These are phyloP conservation scores for Amylostereum areolatum DNA, from an alignment of 1,284 basidiomycete species.

Conservation along the genomic window DNA sequence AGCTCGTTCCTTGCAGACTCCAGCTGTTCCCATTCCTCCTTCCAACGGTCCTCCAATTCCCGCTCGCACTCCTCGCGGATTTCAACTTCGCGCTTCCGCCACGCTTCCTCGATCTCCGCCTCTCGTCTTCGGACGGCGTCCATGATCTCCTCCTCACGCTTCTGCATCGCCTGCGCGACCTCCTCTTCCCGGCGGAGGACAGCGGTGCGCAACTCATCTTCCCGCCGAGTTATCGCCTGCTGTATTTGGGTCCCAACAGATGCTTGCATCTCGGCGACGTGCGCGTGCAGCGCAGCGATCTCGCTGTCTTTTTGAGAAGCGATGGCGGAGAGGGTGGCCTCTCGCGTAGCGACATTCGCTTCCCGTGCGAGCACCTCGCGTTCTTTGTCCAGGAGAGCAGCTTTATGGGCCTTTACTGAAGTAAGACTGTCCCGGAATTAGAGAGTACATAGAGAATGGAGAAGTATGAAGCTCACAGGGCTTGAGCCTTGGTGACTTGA, in stretches of 20 bases:
- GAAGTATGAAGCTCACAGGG: slow-evolving; percentile 48
- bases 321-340: slow-evolving; percentile 39
- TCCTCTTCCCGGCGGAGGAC: slow-evolving; percentile 67
- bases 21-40: slow-evolving; percentile 42
- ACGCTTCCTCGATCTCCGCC: slow-evolving; percentile 41
- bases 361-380: slow-evolving; percentile 64
- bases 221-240: slow-evolving; percentile 55
- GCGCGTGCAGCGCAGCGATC: slow-evolving; percentile 41
- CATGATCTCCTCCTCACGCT: slow-evolving; percentile 63
- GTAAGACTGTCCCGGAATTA: slow-evolving; percentile 38
- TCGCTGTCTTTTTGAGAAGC: slow-evolving; percentile 57
- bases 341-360: slow-evolving; percentile 45
- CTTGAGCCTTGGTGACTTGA: slow-evolving; percentile 73
- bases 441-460: slow-evolving; percentile 1
- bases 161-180: slow-evolving; percentile 61
- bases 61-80: slow-evolving; percentile 43
- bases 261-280: slow-evolving; percentile 31
- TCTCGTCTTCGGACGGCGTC: slow-evolving; percentile 42
- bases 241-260: slow-evolving; percentile 48
- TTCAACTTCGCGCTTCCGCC: slow-evolving; percentile 52
- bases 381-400: slow-evolving; percentile 45
- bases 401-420: slow-evolving; percentile 57
- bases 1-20: slow-evolving; percentile 38
- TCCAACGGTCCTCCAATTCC: slow-evolving; percentile 47
- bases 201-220: slow-evolving; percentile 62